Conservation (phyloP, 2,329 filamentous ascomycete species). For the Claviceps spartinae region DNA sequence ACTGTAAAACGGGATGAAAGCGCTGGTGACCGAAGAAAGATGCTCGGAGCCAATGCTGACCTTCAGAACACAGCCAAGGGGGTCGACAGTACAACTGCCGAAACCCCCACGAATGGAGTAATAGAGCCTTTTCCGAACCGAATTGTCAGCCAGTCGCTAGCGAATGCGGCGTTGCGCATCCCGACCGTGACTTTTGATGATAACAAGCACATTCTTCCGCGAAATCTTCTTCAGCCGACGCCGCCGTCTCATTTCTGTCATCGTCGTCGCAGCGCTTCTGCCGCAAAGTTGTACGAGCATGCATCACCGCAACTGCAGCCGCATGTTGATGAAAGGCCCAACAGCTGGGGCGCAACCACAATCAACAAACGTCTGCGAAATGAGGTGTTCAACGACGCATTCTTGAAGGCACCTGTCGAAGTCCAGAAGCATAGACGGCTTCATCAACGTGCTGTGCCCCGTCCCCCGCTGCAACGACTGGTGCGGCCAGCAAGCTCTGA, state of each 20-base stretch:
- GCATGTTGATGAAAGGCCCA: constrained; percentile 41
- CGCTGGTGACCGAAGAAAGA: constrained; percentile 22
- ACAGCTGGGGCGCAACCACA: constrained; percentile 79
- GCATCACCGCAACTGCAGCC: constrained; percentile 14
- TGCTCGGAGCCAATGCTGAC: constrained; percentile 14
- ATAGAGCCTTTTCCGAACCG: constrained; percentile 17
- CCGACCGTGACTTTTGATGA: constrained; percentile 90
- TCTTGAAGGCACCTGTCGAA: constrained; percentile 72
- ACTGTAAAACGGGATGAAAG: constrained; percentile 36
- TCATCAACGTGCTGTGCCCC: constrained; percentile 51
- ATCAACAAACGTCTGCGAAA: constrained; percentile 81
- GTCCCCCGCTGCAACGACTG: constrained; percentile 31
- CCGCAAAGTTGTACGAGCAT: constrained; percentile 11
- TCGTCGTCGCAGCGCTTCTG: constrained; percentile 21
- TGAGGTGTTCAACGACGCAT: constrained; percentile 86
- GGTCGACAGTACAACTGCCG: background rate
- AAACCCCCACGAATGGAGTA: constrained; percentile 8
- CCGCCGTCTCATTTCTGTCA: constrained; percentile 19
- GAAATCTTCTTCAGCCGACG: constrained; percentile 60
- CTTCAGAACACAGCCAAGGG: constrained; percentile 2
- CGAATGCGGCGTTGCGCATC: constrained; percentile 49
- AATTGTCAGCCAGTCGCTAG: constrained; percentile 61
- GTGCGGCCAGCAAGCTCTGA: constrained; percentile 33
- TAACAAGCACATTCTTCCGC: constrained; percentile 84
- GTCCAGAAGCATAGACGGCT: constrained; percentile 62